Conservation (phyloP, 2,329 filamentous ascomycete genomes). For the Botrytis galanthina region DNA sequence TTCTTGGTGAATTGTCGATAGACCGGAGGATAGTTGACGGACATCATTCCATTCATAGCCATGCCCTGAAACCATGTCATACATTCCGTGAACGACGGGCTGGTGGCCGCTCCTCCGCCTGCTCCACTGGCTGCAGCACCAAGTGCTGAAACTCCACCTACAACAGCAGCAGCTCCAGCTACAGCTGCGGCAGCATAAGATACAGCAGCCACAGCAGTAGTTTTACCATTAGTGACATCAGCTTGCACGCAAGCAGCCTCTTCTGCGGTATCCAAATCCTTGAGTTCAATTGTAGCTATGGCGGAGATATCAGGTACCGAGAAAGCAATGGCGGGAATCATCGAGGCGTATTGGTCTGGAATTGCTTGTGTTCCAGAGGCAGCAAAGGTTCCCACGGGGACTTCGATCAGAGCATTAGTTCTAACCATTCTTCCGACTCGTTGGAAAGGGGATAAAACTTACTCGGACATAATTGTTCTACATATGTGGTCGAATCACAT, state of each 20-base stretch:
- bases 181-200: slow-evolving; percentile 82
- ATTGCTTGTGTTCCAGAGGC: slow-evolving; percentile 72
- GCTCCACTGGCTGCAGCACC: slow-evolving; percentile 54
- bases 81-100: slow-evolving; percentile 82
- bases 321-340: slow-evolving; percentile 89
- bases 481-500: slow-evolving; percentile 64
- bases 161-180: slow-evolving; percentile 74
- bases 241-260: slow-evolving; percentile 82
- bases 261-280: slow-evolving; percentile 54
- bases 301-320: slow-evolving; percentile 87
- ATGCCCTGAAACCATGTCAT: slow-evolving; percentile 90
- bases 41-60: slow-evolving; percentile 95
- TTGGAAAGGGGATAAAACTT: neutral
- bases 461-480: slow-evolving; percentile 80
- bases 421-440: neutral
- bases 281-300: slow-evolving; percentile 74
- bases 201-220: slow-evolving; percentile 69
- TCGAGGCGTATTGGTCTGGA: slow-evolving; percentile 64
- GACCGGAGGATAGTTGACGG: slow-evolving; percentile 79
- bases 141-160: slow-evolving; percentile 70
- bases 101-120: slow-evolving; percentile 62
- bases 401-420: slow-evolving; percentile 42
- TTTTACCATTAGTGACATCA: slow-evolving; percentile 82
- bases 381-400: slow-evolving; percentile 71
- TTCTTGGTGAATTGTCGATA: slow-evolving; percentile 91